Evolutionary conservation across 106 monocot genomes (phyloP).

Genomic region (Allium sativum): DNA sequence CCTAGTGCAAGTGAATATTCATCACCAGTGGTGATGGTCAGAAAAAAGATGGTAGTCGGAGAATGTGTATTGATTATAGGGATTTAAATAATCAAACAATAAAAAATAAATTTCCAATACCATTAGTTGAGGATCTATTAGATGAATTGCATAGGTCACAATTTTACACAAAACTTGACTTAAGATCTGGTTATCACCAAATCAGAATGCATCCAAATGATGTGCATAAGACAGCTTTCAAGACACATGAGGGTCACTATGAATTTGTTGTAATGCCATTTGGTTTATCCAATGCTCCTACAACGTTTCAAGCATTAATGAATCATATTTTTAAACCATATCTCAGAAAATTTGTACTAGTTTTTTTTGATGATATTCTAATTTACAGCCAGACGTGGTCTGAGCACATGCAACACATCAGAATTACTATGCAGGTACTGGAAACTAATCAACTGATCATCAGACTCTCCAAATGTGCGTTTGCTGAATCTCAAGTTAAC

Average conservation of each 20-base stretch:
- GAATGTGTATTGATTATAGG: no score
- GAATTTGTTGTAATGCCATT: no score
- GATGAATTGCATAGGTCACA: no score
- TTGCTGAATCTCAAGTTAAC: no score
- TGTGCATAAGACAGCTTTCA: background rate
- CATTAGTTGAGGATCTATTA: no score
- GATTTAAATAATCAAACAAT: no score
- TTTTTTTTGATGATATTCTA: background rate
- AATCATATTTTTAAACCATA: background rate
- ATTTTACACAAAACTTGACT: no score
- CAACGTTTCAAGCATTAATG: background rate
- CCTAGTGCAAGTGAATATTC: no score
- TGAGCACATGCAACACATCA: background rate
- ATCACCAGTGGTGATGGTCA: background rate
- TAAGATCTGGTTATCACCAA: background rate
- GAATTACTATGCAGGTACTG: background rate
- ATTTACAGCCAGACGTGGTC: background rate
- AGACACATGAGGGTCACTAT: background rate
- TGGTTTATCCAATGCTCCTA: background rate
- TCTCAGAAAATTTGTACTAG: background rate
- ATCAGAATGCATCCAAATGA: background rate
- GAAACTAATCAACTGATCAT: no score
- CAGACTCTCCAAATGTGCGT: no score
- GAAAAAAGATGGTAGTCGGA: no score
- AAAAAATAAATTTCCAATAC: no score